phyloP scores from a whole-genome alignment of 2,329 filamentous ascomycete genomes.

The Penicillium sp. region DNA sequence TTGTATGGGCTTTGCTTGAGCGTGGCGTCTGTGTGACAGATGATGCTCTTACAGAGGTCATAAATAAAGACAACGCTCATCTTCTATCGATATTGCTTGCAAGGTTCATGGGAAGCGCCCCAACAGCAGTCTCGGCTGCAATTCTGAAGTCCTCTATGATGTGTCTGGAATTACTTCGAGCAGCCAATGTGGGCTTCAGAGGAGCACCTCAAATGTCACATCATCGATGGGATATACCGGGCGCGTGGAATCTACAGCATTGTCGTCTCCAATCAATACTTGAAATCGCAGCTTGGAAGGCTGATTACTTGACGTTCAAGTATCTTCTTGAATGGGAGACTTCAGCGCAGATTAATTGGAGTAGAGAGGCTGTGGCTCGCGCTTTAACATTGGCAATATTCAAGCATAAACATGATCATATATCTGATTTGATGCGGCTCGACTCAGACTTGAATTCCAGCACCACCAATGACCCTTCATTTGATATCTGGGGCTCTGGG shows the following conservation, averaged over 20 bases:
- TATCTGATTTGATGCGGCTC: not conserved
- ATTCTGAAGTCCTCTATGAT: not conserved
- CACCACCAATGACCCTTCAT: not conserved
- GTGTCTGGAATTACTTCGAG: slow-evolving; percentile 1
- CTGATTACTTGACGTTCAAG: not conserved
- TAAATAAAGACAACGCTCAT: not conserved
- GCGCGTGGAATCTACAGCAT: not conserved
- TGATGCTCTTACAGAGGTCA: slow-evolving; percentile 2
- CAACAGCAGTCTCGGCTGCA: slow-evolving; percentile 6
- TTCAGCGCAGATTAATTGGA: not conserved
- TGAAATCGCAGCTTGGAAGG: slow-evolving; percentile 2
- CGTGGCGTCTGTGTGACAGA: slow-evolving; percentile 14
- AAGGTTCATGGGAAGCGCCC: slow-evolving; percentile 10
- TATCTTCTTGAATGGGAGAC: slow-evolving; percentile 4
- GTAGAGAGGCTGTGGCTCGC: not conserved
- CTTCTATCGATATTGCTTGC: not conserved
- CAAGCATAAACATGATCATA: not conserved
- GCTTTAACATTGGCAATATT: slow-evolving; percentile 2
- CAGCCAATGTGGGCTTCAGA: slow-evolving; percentile 8
- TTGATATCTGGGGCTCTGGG: not conserved
- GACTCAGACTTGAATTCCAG: not conserved
- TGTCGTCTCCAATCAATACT: slow-evolving; percentile 3
- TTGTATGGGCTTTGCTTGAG: slow-evolving; percentile 2
- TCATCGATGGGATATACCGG: not conserved
- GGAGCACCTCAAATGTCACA: slow-evolving; percentile 6